Evolutionary conservation across 176 grass and related monocot genomes (phyloP).

Genomic region (Saccharum officinarum): DNA sequence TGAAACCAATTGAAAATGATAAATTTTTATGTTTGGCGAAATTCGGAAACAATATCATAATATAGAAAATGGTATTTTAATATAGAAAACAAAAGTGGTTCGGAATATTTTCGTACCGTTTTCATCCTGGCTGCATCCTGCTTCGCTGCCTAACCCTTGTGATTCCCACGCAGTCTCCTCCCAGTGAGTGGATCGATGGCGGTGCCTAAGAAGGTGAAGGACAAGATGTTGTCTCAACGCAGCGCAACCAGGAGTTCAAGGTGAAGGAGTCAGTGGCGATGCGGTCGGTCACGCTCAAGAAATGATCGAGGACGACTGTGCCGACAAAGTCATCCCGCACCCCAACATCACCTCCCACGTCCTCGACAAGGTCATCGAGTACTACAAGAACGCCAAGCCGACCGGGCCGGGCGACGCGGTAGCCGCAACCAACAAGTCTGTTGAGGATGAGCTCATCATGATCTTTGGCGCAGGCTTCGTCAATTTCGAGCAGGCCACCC

Average conservation of each 20-base stretch:
- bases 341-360: background rate
- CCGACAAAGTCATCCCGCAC: background rate
- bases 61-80: no score
- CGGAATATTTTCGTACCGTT: no score
- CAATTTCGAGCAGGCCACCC: slow-evolving; percentile 46
- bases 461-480: slow-evolving; percentile 53
- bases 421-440: background rate
- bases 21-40: no score
- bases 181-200: no score
- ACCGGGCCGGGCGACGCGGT: no score
- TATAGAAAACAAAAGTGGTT: no score
- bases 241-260: background rate
- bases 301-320: background rate
- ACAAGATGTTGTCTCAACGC: background rate
- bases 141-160: no score
- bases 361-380: background rate
- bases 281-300: background rate
- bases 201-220: background rate
- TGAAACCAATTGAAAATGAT: no score
- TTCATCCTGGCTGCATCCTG: no score
- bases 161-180: no score
- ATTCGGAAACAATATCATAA: no score
- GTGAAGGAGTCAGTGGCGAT: background rate
- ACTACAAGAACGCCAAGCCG: background rate
- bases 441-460: background rate